These are phyloP conservation scores for Xylona heveae DNA, from an alignment of 495 filamentous ascomycete genomes.

Conservation along the genomic window DNA sequence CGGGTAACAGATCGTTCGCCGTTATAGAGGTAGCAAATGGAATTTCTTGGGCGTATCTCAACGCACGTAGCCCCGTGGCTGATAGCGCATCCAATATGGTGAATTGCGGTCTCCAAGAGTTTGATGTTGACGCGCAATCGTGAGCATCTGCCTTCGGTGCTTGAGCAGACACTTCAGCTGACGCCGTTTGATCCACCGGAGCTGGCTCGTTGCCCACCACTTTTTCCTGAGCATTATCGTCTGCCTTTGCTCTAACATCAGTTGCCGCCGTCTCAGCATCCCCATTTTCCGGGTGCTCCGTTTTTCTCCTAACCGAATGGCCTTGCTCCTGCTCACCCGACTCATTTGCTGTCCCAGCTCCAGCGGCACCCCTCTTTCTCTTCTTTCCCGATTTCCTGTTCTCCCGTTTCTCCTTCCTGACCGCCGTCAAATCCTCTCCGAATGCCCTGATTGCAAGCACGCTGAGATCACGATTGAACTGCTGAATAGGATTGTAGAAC, in stretches of 20 bases:
- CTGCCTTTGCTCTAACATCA: neutral
- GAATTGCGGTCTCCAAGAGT: slow-evolving; percentile 21
- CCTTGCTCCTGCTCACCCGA: no score
- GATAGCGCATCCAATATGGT: slow-evolving; percentile 87
- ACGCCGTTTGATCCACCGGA: no score
- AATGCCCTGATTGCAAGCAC: slow-evolving; percentile 76
- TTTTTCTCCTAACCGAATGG: no score
- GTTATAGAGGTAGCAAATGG: slow-evolving; percentile 62
- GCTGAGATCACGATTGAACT: slow-evolving; percentile 92
- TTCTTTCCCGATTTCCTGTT: slow-evolving; percentile 15
- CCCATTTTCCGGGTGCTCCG: no score
- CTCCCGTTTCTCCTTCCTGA: slow-evolving; percentile 14
- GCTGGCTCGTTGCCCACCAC: no score
- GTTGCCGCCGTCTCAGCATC: no score
- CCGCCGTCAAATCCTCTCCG: slow-evolving; percentile 39
- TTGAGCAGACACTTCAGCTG: slow-evolving; percentile 10
- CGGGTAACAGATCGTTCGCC: slow-evolving; percentile 66
- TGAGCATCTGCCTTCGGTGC: slow-evolving; percentile 7
- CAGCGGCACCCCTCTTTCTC: slow-evolving; percentile 25
- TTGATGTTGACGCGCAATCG: slow-evolving; percentile 8
- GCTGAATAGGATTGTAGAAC: slow-evolving; percentile 97
- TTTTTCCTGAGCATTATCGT: neutral
- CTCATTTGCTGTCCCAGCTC: slow-evolving; percentile 15
- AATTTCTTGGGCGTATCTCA: slow-evolving; percentile 83
- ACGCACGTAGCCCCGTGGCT: slow-evolving; percentile 75